phyloP scores from a whole-genome alignment of 2,329 filamentous ascomycete species.

The Monosporascus ibericus region DNA sequence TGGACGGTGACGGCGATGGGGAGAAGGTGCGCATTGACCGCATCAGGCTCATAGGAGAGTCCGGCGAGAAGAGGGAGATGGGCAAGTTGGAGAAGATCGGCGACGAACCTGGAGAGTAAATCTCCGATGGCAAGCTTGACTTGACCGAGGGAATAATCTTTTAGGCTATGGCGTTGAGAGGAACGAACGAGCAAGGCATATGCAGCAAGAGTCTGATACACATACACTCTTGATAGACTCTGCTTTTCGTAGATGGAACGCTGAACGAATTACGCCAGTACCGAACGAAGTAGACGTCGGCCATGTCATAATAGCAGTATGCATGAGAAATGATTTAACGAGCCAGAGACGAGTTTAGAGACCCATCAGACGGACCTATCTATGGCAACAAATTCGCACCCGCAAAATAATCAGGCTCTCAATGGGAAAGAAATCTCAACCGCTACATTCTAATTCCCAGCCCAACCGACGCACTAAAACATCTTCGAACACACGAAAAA shows the following conservation, averaged over 20 bases:
- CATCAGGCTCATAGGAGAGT: slow-evolving; percentile 76
- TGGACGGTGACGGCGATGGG: slow-evolving; percentile 73
- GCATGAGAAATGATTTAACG: no score
- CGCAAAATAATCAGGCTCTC: no score
- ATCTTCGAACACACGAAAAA: slow-evolving; percentile 5
- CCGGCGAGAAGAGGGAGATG: slow-evolving; percentile 85
- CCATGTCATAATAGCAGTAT: no score
- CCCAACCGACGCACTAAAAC: background rate
- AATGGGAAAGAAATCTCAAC: no score
- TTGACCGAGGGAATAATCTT: background rate
- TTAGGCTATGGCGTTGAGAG: slow-evolving; percentile 6
- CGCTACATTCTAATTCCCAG: background rate
- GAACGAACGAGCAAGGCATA: background rate
- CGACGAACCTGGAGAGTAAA: slow-evolving; percentile 60
- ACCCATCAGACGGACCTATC: no score
- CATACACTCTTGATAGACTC: background rate
- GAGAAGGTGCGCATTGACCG: slow-evolving; percentile 83
- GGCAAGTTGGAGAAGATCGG: slow-evolving; percentile 94
- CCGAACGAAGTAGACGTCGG: no score
- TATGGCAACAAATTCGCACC: no score
- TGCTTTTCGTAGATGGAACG: no score
- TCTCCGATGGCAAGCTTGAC: background rate
- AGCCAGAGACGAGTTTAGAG: no score
- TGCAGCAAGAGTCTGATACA: background rate
- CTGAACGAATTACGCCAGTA: no score